A percentile compares a stretch with the other conserved stretches of the same genome.
Evolutionary conservation across 768 basidiomycete genomes (phyloP).

Genomic region (Lactarius psammicola): DNA sequence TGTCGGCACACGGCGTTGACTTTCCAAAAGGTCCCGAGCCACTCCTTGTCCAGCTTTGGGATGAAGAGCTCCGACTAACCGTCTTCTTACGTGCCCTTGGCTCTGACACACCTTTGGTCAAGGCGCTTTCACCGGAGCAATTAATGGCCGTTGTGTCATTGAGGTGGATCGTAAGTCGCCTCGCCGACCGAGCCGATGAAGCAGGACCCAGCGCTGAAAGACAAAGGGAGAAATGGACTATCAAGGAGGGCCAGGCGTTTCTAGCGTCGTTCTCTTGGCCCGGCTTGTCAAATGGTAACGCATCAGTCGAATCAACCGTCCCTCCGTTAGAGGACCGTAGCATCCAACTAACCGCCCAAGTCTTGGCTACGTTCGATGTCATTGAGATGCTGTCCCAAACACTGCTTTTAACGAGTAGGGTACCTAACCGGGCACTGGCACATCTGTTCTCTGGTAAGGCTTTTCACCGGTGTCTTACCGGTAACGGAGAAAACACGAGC

Average conservation of each 20-base stretch:
- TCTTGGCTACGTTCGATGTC: constrained; percentile 55
- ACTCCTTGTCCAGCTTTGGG: constrained; percentile 48
- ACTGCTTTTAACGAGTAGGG: constrained; percentile 51
- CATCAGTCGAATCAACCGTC: constrained; percentile 21
- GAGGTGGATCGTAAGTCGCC: constrained; percentile 57
- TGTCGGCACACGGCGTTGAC: constrained; percentile 36
- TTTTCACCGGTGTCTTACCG: constrained; percentile 56
- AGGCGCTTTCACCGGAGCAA: constrained; percentile 45
- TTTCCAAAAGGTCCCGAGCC: constrained; percentile 29
- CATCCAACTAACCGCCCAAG: constrained; percentile 67
- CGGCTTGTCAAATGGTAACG: not conserved
- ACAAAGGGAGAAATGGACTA: constrained; percentile 68
- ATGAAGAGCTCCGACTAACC: constrained; percentile 50
- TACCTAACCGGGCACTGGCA: constrained; percentile 47
- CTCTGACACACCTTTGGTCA: constrained; percentile 52
- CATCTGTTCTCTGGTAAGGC: constrained; percentile 55
- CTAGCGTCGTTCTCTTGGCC: constrained; percentile 47
- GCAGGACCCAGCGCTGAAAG: constrained; percentile 51
- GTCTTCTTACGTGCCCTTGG: constrained; percentile 55
- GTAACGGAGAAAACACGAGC: constrained; percentile 29
- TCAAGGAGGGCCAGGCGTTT: constrained; percentile 57
- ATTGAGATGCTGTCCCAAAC: constrained; percentile 61
- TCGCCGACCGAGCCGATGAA: constrained; percentile 53
- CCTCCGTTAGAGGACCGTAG: constrained; percentile 55
- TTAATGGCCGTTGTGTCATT: constrained; percentile 54